These are phyloP conservation scores for Ophiostoma populinum DNA, from an alignment of 2,329 filamentous ascomycete genomes.

Conservation along the genomic window DNA sequence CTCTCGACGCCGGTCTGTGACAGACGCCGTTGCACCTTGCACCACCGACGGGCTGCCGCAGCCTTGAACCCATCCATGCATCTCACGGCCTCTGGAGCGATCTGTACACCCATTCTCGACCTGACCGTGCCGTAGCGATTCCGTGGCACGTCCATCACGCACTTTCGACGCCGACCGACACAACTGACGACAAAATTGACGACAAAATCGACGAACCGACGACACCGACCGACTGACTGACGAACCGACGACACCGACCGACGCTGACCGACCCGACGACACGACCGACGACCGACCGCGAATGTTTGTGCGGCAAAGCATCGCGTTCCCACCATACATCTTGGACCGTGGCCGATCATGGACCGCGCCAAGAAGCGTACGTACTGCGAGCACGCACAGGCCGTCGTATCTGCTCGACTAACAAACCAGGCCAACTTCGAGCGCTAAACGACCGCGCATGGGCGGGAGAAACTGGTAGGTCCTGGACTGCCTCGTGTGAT, in stretches of 20 bases:
- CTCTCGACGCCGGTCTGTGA: no score
- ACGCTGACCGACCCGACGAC: no score
- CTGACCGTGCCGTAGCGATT: conserved; percentile 25
- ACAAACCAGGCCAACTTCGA: conserved; percentile 62
- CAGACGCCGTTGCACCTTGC: no score
- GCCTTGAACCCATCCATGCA: no score
- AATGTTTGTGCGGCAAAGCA: conserved; percentile 3
- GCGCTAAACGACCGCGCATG: conserved; percentile 75
- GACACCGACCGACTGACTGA: not conserved
- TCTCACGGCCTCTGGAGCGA: conserved; percentile 24
- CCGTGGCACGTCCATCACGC: no score
- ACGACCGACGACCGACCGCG: not conserved
- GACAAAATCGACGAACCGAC: not conserved
- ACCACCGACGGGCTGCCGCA: no score
- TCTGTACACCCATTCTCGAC: conserved; percentile 23
- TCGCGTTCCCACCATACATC: conserved; percentile 4
- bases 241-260: no score
- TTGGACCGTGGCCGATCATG: conserved; percentile 29
- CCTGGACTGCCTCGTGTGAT: no score
- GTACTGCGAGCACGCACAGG: conserved; percentile 13
- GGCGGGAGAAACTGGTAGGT: conserved; percentile 72
- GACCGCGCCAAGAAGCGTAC: conserved; percentile 48
- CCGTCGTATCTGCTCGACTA: conserved; percentile 8
- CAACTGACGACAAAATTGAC: no score
- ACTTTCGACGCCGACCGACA: no score